Base-by-base conservation (phyloP, 2,329 filamentous ascomycete genomes). In the Colletotrichum phormii region DNA sequence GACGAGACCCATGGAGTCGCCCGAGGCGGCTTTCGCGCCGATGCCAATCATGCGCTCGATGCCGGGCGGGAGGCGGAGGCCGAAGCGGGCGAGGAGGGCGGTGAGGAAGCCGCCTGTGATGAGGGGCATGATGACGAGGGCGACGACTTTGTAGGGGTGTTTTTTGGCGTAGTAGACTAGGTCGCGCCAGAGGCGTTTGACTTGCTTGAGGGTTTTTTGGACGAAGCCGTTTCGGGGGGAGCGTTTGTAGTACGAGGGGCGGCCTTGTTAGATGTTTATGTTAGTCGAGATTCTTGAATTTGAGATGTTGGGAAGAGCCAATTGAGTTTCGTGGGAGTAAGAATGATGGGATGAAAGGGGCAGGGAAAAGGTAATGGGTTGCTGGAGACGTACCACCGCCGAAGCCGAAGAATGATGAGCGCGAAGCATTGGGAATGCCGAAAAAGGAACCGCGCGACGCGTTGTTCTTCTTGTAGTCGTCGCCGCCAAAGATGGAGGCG, bases 61-160 rank as follows among this genome's bases (percentile, higher is more conserved):
- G 13, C 86, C 83, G 5, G 87, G 86, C 0, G 95, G 95, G 75
- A 98, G 82, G 74, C 92, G 88, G 73, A 98, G 86, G 26, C 95
- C 95, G 81, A 98, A 93, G 79, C 92, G 91, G 49, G 90, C 89
- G 58, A 98, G 88, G 57, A 98, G 86, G 59, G 93, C 94, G 9
- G 92, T 92, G 76, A 98, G 84, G 33, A 94, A 93, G 37, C 96
- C 96, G 64, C 94, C 94, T 1, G 93, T 95, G 78, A 98, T 86
- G 71, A 98, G 88, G 11, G 96, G 96, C 89, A 98, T 91, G 78
- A 98, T 89, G 75, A 98, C 92, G 74, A 95, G 89, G 86, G 94
- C 87, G 85, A 98, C 94, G 60, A 97, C 94, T 84, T 97, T 97
- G 80, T 95, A 84, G 0, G 95, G 96, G 84, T 98, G 93, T 49